Percentiles rank a stretch among this genome's conserved stretches.
phyloP scores from a whole-genome alignment of 2,329 filamentous ascomycete species.

The Neofusicoccum parvum region DNA sequence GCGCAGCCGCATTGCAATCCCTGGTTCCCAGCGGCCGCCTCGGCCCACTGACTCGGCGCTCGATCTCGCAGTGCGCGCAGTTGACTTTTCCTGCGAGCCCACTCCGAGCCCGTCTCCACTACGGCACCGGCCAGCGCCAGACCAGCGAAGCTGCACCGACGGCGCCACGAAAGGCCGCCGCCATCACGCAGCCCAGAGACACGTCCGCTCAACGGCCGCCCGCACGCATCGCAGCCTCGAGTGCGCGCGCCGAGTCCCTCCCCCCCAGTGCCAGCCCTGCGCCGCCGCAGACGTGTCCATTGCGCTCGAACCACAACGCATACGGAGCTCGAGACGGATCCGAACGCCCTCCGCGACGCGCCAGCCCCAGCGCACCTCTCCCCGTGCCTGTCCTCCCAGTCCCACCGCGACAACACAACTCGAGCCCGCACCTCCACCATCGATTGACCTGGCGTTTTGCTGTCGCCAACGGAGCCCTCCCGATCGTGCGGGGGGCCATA shows the following conservation, averaged over 20 bases:
- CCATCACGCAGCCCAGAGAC: constrained; percentile 12
- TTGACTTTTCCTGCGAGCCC: constrained; percentile 16
- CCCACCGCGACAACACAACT: constrained; percentile 12
- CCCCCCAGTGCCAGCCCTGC: background rate
- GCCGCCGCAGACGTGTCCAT: constrained; percentile 19
- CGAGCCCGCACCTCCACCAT: background rate
- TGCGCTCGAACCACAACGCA: constrained; percentile 21
- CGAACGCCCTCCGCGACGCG: constrained; percentile 18
- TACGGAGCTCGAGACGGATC: constrained; percentile 18
- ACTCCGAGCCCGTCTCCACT: constrained; percentile 17
- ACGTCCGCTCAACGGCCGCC: constrained; percentile 19
- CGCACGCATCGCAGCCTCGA: background rate
- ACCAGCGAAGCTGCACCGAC: constrained; percentile 18
- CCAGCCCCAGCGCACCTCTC: constrained; percentile 19
- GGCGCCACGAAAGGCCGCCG: constrained; percentile 14
- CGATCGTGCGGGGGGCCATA: constrained; percentile 22
- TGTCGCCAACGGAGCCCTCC: constrained; percentile 21
- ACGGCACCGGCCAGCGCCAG: constrained; percentile 15
- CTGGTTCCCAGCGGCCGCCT: constrained; percentile 19
- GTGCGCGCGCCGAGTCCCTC: background rate
- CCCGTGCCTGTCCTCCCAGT: constrained; percentile 15
- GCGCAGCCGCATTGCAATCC: constrained; percentile 10
- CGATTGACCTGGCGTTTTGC: constrained; percentile 21
- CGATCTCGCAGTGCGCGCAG: constrained; percentile 4
- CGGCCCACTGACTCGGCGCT: constrained; percentile 21